A percentile compares a stretch with the other conserved stretches of the same genome.
phyloP scores from a whole-genome alignment of 495 filamentous ascomycete species.

The Clavariopsis aquatica region DNA sequence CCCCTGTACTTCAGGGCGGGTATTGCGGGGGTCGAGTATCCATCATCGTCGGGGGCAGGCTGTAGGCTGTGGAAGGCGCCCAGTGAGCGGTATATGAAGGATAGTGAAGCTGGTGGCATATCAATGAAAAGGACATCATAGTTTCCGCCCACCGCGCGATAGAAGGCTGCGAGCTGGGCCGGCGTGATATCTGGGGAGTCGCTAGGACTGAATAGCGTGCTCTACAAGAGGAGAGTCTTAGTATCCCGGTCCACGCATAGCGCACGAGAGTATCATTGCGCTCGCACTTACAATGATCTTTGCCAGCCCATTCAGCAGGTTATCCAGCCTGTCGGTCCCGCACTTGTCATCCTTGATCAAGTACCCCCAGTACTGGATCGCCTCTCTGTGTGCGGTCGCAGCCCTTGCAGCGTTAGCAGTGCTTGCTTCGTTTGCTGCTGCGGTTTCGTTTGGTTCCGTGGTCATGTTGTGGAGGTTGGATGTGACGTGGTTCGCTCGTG shows the following conservation, averaged over 20 bases:
- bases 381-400: slow-evolving; percentile 40
- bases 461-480: slow-evolving; percentile 25
- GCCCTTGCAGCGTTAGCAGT: slow-evolving; percentile 7
- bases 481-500: neutral
- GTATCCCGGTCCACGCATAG: slow-evolving; percentile 4
- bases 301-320: slow-evolving; percentile 76
- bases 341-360: slow-evolving; percentile 79
- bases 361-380: slow-evolving; percentile 70
- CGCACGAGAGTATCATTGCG: neutral
- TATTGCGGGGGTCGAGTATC: slow-evolving; percentile 71
- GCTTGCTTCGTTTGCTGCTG: slow-evolving; percentile 8
- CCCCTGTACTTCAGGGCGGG: slow-evolving; percentile 80
- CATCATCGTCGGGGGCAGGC: slow-evolving; percentile 64
- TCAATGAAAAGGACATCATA: slow-evolving; percentile 85
- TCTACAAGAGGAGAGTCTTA: slow-evolving; percentile 47
- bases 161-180: slow-evolving; percentile 82
- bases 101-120: slow-evolving; percentile 71
- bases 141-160: slow-evolving; percentile 83
- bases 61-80: slow-evolving; percentile 68
- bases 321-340: slow-evolving; percentile 72
- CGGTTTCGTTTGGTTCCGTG: slow-evolving; percentile 11
- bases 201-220: slow-evolving; percentile 64
- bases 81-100: slow-evolving; percentile 87
- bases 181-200: slow-evolving; percentile 70
- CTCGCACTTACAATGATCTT: slow-evolving; percentile 70